These are phyloP conservation scores for Neurospora sp. DNA, from an alignment of 495 filamentous ascomycete genomes.

Conservation along the genomic window DNA sequence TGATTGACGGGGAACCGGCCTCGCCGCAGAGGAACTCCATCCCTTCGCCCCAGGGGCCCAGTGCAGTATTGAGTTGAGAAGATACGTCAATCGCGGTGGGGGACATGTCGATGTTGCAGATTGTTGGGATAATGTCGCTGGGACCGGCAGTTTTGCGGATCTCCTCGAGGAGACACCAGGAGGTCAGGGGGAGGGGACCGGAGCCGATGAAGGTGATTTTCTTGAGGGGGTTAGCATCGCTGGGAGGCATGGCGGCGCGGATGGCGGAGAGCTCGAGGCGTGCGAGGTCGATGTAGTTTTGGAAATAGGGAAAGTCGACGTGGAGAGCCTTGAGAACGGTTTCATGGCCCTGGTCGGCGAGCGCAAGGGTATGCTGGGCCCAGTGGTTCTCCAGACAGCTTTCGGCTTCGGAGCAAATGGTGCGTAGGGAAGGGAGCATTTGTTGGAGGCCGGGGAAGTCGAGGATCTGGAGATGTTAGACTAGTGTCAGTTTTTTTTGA, in stretches of 20 bases:
- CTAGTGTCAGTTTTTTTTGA: too few relatives aligned
- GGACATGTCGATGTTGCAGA: constrained; percentile 19
- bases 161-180: constrained; percentile 15
- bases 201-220: constrained; percentile 23
- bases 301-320: constrained; percentile 18
- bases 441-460: constrained; percentile 5
- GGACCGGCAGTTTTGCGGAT: background rate
- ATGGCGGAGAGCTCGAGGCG: constrained; percentile 21
- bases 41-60: constrained; percentile 11
- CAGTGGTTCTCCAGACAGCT: constrained; percentile 19
- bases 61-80: constrained; percentile 1
- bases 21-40: constrained; percentile 24
- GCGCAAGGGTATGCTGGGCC: constrained; percentile 9
- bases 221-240: background rate
- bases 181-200: constrained; percentile 21
- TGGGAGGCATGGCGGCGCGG: constrained; percentile 5
- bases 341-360: background rate
- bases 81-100: constrained; percentile 14
- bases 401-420: constrained; percentile 18
- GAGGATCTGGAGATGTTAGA: constrained; percentile 1
- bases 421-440: constrained; percentile 13
- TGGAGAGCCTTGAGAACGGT: constrained; percentile 9
- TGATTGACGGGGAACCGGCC: constrained; percentile 1
- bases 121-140: background rate
- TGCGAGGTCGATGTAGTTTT: constrained; percentile 22